Base-by-base conservation (phyloP, 495 filamentous ascomycete genomes). In the Penicillium pulvis region DNA sequence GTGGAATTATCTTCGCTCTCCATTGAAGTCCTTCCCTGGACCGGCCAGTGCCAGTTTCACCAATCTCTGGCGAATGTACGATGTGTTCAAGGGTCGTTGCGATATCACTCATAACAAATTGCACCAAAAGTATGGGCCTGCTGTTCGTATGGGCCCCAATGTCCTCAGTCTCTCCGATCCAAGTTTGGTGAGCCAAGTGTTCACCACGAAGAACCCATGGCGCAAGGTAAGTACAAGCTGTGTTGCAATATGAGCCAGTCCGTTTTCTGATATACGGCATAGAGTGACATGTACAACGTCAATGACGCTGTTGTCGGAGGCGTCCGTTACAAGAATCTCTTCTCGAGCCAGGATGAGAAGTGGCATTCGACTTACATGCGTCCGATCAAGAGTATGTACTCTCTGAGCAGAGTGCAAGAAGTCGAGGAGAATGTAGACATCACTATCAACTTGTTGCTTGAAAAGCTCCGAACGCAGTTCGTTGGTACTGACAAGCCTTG, bases 311-410 rank as follows among this genome's bases (percentile, higher is more conserved):
- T 70, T 9, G 47, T 60, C 14, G 54, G 64, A 26, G 67, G 61
- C 0, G 44, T 62, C n/a, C 61, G 61, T 17, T 20, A 63, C 28
- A 56, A 59, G 6, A 70, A 57, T n/a, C 55, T 80, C 6, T 80
- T 80, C 64, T 75, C 68, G 19, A 77, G 72, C 0, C 67, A 65
- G 48, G 75, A 82, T 58, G 79, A 83, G 55, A 60, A 65, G 7
- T 53, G 72, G 54, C 79, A 80, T 53, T 71, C 57, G 28, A 45
- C 57, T 10, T 58, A 64, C 9, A 64, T 66, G 11, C 61, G 61
- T 5, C 58, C 57, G 6, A 61, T 83, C 28, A 73, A 74, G 11
- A 56, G 63, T 10, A 59, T 81, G 1, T 82, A 67, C 60, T 69
- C 70, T 9, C 65, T 81, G 64, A 71, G 63, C 2, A 80, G 72